A percentile compares a stretch with the other conserved stretches of the same genome.
Evolutionary conservation across 805 yeast species (phyloP).

Genomic region (Saccharomycopsis oosterbeekiorum): DNA sequence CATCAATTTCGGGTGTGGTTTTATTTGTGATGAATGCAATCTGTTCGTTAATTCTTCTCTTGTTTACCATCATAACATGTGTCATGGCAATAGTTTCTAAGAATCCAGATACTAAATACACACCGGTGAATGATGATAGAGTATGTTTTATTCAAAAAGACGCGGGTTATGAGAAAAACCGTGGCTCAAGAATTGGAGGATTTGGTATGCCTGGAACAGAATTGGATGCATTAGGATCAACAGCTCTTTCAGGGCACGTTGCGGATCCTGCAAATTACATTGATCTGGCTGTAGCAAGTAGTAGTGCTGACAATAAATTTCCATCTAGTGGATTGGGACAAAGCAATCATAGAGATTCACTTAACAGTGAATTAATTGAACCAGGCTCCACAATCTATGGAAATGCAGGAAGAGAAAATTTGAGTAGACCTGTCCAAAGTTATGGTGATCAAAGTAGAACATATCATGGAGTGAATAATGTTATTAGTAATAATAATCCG

Average conservation of each 20-base stretch:
- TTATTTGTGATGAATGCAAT: slow-evolving; percentile 84
- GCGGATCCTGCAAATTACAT: background rate
- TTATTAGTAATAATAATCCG: background rate
- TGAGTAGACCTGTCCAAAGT: background rate
- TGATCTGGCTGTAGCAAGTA: background rate
- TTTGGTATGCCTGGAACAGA: slow-evolving; percentile 14
- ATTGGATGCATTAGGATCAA: slow-evolving; percentile 16
- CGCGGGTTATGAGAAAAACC: slow-evolving; percentile 26
- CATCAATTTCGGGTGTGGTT: slow-evolving; percentile 85
- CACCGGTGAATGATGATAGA: slow-evolving; percentile 94
- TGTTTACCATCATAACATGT: slow-evolving; percentile 85
- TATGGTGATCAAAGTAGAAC: background rate
- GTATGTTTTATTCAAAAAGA: slow-evolving; percentile 82
- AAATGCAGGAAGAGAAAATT: background rate
- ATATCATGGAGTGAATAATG: background rate
- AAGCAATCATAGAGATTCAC: background rate
- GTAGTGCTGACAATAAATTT: background rate
- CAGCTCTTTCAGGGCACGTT: slow-evolving; percentile 18
- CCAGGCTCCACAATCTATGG: background rate
- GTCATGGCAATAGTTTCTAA: slow-evolving; percentile 71
- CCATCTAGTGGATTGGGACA: background rate
- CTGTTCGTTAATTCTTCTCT: slow-evolving; percentile 68
- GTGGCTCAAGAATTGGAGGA: slow-evolving; percentile 5
- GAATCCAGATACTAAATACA: slow-evolving; percentile 92
- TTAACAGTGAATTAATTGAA: background rate